phyloP scores from a whole-genome alignment of 2,329 filamentous ascomycete genomes.

The Verticillium albo-atrum region DNA sequence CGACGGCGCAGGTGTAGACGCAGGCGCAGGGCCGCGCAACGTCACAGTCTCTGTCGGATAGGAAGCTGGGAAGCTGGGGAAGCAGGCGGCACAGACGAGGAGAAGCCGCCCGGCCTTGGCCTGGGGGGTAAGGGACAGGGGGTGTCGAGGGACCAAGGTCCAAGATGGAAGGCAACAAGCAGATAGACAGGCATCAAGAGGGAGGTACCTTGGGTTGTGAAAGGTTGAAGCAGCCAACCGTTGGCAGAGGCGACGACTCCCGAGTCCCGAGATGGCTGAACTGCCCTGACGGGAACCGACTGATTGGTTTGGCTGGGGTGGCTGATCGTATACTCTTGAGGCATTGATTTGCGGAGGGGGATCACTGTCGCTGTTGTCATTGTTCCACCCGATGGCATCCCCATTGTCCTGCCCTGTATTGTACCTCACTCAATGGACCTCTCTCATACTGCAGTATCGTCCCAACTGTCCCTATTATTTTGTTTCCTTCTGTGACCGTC shows the following conservation, averaged over 20 bases:
- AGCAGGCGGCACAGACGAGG: neutral
- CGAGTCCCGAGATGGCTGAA: neutral
- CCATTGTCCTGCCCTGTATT: no score
- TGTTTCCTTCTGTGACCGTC: no score
- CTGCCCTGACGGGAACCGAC: neutral
- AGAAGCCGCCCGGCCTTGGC: neutral
- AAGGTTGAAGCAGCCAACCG: neutral
- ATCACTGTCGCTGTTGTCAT: neutral
- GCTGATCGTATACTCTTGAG: neutral
- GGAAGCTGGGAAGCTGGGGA: conserved; percentile 4
- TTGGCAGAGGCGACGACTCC: neutral
- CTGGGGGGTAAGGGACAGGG: neutral
- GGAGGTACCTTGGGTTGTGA: no score
- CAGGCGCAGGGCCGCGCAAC: conserved; percentile 1
- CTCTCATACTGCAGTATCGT: no score
- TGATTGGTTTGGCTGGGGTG: neutral
- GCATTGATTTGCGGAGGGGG: neutral
- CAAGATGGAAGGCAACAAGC: neutral
- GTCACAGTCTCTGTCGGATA: neutral
- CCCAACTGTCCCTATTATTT: no score
- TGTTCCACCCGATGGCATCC: neutral
- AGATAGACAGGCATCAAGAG: neutral
- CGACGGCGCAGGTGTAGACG: neutral
- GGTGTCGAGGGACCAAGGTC: neutral
- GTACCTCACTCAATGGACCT: no score